A percentile compares a stretch with the other conserved stretches of the same genome.
Evolutionary conservation across 2,329 filamentous ascomycete genomes (phyloP).

Genomic region (Cryphonectria naterciae): DNA sequence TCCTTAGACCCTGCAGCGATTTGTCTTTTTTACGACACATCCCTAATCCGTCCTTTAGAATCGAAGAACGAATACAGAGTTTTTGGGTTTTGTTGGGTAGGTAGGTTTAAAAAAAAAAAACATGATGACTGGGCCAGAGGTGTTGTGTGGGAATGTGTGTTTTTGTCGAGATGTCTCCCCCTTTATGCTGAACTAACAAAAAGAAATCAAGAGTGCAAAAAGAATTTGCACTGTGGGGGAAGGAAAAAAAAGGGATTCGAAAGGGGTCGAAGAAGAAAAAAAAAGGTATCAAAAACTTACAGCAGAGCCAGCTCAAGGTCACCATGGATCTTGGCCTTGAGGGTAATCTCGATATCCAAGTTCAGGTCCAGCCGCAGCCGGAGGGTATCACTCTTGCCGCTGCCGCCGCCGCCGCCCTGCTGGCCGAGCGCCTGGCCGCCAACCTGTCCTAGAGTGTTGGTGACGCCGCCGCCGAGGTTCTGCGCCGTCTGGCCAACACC

Average conservation of each 20-base stretch:
- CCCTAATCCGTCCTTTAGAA: slow-evolving; percentile 30
- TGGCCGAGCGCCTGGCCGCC: slow-evolving; percentile 23
- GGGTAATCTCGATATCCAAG: slow-evolving; percentile 80
- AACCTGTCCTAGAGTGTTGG: slow-evolving; percentile 43
- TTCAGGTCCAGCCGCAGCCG: slow-evolving; percentile 78
- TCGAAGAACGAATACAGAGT: slow-evolving; percentile 26
- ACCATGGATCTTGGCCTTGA: slow-evolving; percentile 85
- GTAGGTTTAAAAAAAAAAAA: background rate
- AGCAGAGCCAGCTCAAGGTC: slow-evolving; percentile 77
- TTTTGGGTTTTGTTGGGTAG: background rate
- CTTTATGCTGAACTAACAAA: slow-evolving; percentile 11
- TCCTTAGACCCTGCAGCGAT: slow-evolving; percentile 14
- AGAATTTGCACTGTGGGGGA: too few relatives aligned
- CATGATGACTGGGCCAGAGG: slow-evolving; percentile 2
- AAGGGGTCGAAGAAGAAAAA: background rate
- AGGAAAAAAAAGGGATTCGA: slow-evolving; percentile 2
- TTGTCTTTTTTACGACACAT: slow-evolving; percentile 26
- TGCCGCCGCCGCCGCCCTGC: slow-evolving; percentile 36
- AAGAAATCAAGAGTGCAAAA: background rate
- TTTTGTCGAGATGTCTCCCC: slow-evolving; percentile 12
- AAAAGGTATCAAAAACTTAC: slow-evolving; percentile 44
- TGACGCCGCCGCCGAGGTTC: slow-evolving; percentile 46
- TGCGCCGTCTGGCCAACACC: slow-evolving; percentile 43
- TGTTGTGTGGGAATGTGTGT: background rate
- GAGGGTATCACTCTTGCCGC: slow-evolving; percentile 66